These are phyloP conservation scores for Margaritispora aquatica DNA, from an alignment of 495 filamentous ascomycete genomes.

Conservation along the genomic window DNA sequence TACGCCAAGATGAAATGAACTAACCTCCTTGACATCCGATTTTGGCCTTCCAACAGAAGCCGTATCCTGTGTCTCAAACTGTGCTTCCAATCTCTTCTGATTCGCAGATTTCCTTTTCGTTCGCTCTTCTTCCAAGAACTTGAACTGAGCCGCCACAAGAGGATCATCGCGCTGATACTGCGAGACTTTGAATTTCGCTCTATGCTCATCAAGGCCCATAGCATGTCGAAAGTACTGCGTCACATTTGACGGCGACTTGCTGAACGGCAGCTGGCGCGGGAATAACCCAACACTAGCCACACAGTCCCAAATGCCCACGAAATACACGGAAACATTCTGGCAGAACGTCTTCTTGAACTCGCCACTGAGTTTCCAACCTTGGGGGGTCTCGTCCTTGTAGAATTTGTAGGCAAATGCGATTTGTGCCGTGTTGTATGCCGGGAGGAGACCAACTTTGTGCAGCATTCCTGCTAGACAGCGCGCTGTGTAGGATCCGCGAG, in stretches of 20 bases:
- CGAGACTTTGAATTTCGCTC: constrained; percentile 34
- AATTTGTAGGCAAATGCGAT: constrained; percentile 28
- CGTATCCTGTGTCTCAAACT: constrained; percentile 17
- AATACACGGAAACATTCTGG: constrained; percentile 32
- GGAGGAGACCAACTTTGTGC: constrained; percentile 32
- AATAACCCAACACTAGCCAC: constrained; percentile 36
- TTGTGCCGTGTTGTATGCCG: constrained; percentile 14
- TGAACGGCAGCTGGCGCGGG: constrained; percentile 31
- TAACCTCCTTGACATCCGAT: constrained; percentile 29
- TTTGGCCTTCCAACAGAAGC: constrained; percentile 7
- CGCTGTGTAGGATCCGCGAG: constrained; percentile 34
- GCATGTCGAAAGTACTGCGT: constrained; percentile 33
- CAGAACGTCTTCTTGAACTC: constrained; percentile 37
- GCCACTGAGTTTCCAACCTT: constrained; percentile 30
- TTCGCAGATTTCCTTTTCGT: neutral
- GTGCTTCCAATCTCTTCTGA: constrained; percentile 17
- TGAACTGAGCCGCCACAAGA: neutral
- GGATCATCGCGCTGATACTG: constrained; percentile 26
- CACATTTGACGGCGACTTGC: constrained; percentile 30
- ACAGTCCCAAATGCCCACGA: constrained; percentile 34
- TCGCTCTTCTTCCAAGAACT: neutral
- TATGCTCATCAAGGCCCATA: constrained; percentile 33
- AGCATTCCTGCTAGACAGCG: constrained; percentile 29
- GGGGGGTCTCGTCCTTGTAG: constrained; percentile 30
- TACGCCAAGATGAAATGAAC: neutral